Conservation (phyloP, 1,139 yeast genomes). For the Diutina neorugosa region DNA sequence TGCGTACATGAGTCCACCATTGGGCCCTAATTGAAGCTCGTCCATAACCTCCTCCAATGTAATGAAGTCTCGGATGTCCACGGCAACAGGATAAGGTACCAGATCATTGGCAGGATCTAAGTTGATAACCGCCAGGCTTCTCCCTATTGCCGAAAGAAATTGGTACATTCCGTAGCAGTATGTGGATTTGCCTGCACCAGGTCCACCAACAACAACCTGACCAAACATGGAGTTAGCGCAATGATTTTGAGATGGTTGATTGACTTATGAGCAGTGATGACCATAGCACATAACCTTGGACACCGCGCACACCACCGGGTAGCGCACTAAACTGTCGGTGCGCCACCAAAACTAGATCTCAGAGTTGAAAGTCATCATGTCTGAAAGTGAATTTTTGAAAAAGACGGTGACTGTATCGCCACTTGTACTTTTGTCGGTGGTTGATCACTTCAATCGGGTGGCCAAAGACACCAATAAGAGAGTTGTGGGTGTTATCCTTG, state of each 20-base stretch:
- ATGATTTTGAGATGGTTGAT: not conserved
- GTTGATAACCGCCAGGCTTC: constrained; percentile 73
- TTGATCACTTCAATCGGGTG: constrained; percentile 87
- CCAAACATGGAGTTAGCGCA: constrained; percentile 39
- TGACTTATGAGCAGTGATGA: not conserved
- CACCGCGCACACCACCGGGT: not conserved
- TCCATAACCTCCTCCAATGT: constrained; percentile 87
- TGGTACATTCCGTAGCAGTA: constrained; percentile 88
- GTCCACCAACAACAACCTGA: constrained; percentile 93
- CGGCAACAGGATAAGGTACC: constrained; percentile 57
- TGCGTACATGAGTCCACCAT: constrained; percentile 89
- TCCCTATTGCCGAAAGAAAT: constrained; percentile 85
- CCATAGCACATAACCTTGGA: not conserved
- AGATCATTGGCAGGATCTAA: constrained; percentile 92
- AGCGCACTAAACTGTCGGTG: not conserved
- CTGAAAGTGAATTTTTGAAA: constrained; percentile 16
- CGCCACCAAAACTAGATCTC: constrained; percentile 1
- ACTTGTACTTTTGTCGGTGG: constrained; percentile 82
- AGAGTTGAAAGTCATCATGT: not conserved
- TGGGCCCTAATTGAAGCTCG: constrained; percentile 75
- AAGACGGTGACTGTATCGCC: constrained; percentile 90
- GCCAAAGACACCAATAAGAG: constrained; percentile 62
- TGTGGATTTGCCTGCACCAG: constrained; percentile 95
- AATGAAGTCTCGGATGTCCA: constrained; percentile 82
- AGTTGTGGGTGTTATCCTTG: constrained; percentile 89